Percentiles rank a stretch among this genome's conserved stretches.
These are phyloP conservation scores for Talaromyces adpressus DNA, from an alignment of 495 filamentous ascomycete species.

Conservation along the genomic window DNA sequence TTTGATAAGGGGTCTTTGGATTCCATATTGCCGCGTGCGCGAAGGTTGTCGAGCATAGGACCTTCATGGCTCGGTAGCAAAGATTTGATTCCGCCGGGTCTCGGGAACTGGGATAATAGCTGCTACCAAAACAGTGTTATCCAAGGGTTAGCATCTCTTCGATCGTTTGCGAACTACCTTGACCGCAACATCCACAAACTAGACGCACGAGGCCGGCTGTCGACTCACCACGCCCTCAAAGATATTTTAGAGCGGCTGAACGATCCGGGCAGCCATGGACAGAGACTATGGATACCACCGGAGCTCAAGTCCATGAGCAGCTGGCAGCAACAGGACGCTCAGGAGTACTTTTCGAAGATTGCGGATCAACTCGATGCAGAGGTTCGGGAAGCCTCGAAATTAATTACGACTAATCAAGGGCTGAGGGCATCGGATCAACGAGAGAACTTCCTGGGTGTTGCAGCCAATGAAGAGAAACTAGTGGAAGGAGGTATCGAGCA, in stretches of 20 bases:
- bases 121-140: slow-evolving; percentile 98
- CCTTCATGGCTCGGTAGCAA: slow-evolving; percentile 31
- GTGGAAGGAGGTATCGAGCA: background rate
- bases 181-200: slow-evolving; percentile 34
- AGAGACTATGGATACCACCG: slow-evolving; percentile 67
- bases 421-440: slow-evolving; percentile 33
- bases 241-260: slow-evolving; percentile 62
- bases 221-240: slow-evolving; percentile 50
- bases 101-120: slow-evolving; percentile 89
- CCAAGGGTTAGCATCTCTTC: slow-evolving; percentile 74
- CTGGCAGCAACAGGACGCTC: slow-evolving; percentile 96
- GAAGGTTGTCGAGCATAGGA: slow-evolving; percentile 35
- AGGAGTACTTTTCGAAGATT: slow-evolving; percentile 93
- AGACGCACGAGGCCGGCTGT: slow-evolving; percentile 28
- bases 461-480: slow-evolving; percentile 5
- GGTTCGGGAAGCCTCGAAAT: slow-evolving; percentile 41
- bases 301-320: slow-evolving; percentile 82
- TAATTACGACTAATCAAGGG: slow-evolving; percentile 33
- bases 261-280: slow-evolving; percentile 56
- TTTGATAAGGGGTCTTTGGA: slow-evolving; percentile 48
- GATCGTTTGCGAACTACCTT: slow-evolving; percentile 49
- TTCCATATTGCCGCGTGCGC: slow-evolving; percentile 38
- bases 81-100: slow-evolving; percentile 55
- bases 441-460: slow-evolving; percentile 30
- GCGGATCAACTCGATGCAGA: slow-evolving; percentile 83